Conservation (phyloP, 768 basidiomycete genomes). For the Macrolepiota albuminosa region DNA sequence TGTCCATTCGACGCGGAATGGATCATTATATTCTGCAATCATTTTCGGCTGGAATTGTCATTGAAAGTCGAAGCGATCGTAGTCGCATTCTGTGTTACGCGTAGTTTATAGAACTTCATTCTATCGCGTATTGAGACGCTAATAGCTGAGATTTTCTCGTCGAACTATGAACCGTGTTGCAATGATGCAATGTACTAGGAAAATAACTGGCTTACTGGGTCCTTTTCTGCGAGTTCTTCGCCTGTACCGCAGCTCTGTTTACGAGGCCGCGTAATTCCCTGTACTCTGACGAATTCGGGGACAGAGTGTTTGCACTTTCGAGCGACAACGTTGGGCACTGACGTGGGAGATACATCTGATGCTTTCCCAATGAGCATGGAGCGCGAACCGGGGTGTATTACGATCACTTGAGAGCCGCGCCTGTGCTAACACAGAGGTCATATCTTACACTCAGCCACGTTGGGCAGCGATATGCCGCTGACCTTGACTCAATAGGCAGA, state of each 20-base stretch:
- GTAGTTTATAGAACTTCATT: slow-evolving; percentile 83
- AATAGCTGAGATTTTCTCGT: slow-evolving; percentile 70
- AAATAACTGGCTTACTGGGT: slow-evolving; percentile 40
- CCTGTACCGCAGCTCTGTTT: slow-evolving; percentile 20
- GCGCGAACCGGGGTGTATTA: slow-evolving; percentile 78
- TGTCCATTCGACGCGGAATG: slow-evolving; percentile 83
- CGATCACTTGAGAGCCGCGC: slow-evolving; percentile 73
- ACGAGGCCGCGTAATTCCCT: slow-evolving; percentile 53
- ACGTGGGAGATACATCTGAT: slow-evolving; percentile 67
- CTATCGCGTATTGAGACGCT: slow-evolving; percentile 70
- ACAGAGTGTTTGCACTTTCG: slow-evolving; percentile 49
- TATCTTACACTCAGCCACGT: slow-evolving; percentile 13
- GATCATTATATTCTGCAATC: slow-evolving; percentile 81
- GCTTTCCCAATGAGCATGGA: slow-evolving; percentile 71
- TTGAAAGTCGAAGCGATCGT: slow-evolving; percentile 76
- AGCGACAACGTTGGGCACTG: slow-evolving; percentile 70
- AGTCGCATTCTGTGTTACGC: slow-evolving; percentile 66
- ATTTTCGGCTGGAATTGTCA: slow-evolving; percentile 76
- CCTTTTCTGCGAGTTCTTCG: slow-evolving; percentile 27
- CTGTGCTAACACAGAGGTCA: slow-evolving; percentile 34
- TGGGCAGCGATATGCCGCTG: slow-evolving; percentile 9
- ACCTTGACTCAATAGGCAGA: slow-evolving; percentile 44
- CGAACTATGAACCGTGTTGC: slow-evolving; percentile 44
- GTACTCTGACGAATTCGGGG: slow-evolving; percentile 37
- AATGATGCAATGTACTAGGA: background rate